Percentiles rank a stretch among this genome's conserved stretches.
Conservation (phyloP, 345 rosid species). For the Passiflora organensis region DNA sequence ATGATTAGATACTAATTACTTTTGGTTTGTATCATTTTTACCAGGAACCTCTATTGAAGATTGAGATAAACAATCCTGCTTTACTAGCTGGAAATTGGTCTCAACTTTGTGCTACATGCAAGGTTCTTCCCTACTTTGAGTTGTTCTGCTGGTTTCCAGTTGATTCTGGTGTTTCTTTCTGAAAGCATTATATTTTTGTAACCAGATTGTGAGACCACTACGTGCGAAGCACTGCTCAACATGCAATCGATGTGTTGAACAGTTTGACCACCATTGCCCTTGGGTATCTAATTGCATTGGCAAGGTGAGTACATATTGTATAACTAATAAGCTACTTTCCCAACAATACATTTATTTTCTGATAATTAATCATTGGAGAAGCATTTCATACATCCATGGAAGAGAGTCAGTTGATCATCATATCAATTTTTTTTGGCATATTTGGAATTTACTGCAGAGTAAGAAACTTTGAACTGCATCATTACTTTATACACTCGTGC, state of each 20-base stretch:
- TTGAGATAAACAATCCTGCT: conserved; percentile 86
- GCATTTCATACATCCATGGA: background rate
- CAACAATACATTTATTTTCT: too few relatives aligned
- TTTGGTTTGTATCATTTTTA: background rate
- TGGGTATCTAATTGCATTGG: conserved; percentile 98
- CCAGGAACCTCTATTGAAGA: conserved; percentile 87
- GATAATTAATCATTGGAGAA: too few relatives aligned
- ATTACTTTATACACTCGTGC: too few relatives aligned
- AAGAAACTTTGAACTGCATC: background rate
- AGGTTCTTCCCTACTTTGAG: conserved; percentile 32
- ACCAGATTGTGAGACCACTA: conserved; percentile 88
- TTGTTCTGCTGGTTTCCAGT: background rate
- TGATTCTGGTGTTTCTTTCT: background rate
- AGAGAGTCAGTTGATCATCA: background rate
- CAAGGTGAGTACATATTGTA: conserved; percentile 48
- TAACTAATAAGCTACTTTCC: background rate
- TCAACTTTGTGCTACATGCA: conserved; percentile 98
- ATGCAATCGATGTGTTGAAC: conserved; percentile 93
- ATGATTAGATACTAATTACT: background rate
- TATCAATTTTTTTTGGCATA: background rate
- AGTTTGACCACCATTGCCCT: conserved; percentile 98
- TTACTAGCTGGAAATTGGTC: conserved; percentile 95
- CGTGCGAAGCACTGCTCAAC: conserved; percentile 98
- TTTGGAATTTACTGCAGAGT: too few relatives aligned
- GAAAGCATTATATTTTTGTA: conserved; percentile 8